phyloP scores from a whole-genome alignment of 352 stramenopile species.

The Phytopythium oedochilum region DNA sequence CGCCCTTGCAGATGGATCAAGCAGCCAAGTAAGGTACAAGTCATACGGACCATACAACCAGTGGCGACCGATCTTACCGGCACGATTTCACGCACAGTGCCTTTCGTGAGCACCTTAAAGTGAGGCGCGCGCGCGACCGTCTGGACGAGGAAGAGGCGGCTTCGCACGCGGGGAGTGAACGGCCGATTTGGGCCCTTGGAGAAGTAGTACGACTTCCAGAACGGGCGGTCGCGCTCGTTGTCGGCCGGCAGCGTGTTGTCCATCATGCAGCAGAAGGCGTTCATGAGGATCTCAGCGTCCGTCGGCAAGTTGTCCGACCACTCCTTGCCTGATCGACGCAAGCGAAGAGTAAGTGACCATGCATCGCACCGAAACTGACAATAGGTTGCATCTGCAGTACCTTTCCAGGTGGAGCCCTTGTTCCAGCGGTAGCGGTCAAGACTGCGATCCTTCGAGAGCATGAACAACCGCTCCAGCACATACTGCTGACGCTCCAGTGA shows the following conservation, averaged over 20 bases:
- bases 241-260: slow-evolving; percentile 81
- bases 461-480: slow-evolving; percentile 76
- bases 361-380: not conserved
- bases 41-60: not conserved
- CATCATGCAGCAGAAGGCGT: slow-evolving; percentile 86
- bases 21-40: slow-evolving; percentile 1
- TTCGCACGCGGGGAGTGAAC: slow-evolving; percentile 69
- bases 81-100: slow-evolving; percentile 75
- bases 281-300: slow-evolving; percentile 85
- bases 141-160: slow-evolving; percentile 70
- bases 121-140: slow-evolving; percentile 70
- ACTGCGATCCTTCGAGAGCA: slow-evolving; percentile 85
- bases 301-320: slow-evolving; percentile 76
- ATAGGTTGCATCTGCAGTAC: no score
- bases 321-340: slow-evolving; percentile 43
- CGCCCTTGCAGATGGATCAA: slow-evolving; percentile 29
- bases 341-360: not conserved
- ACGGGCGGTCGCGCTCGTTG: slow-evolving; percentile 72
- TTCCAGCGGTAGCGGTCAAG: slow-evolving; percentile 82
- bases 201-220: slow-evolving; percentile 82
- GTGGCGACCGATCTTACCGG: slow-evolving; percentile 26
- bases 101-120: slow-evolving; percentile 80
- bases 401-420: slow-evolving; percentile 77
- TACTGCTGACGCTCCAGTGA: slow-evolving; percentile 81
- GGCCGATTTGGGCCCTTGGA: slow-evolving; percentile 62